phyloP scores from a whole-genome alignment of 306 rosid species.

The Cajanus cajan region DNA sequence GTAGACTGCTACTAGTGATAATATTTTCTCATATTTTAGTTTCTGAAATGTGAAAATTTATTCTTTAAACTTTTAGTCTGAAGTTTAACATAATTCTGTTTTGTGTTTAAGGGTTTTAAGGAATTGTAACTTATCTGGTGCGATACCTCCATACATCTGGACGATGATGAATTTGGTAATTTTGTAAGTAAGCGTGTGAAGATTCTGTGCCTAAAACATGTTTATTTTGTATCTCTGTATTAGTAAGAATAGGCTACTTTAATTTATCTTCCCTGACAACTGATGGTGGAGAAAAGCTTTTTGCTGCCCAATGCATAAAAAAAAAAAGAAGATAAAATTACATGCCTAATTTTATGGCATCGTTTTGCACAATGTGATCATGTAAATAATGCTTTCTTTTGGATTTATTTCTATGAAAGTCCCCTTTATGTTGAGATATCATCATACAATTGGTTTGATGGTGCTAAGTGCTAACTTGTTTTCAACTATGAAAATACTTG shows the following conservation, averaged over 20 bases:
- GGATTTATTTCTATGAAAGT: not conserved
- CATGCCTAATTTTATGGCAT: not conserved
- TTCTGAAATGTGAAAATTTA: not conserved
- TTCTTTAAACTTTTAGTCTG: conserved; percentile 8
- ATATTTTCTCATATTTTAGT: not conserved
- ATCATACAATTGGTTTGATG: not conserved
- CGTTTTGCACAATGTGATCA: not conserved
- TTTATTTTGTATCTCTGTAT: conserved; percentile 2
- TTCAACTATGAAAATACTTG: not conserved
- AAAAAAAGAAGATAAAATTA: too few relatives aligned
- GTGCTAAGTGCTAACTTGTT: not conserved
- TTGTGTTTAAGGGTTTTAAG: conserved; percentile 59
- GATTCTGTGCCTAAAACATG: not conserved
- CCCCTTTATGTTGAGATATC: not conserved
- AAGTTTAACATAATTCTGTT: conserved; percentile 20
- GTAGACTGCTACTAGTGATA: conserved; percentile 27
- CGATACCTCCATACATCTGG: conserved; percentile 67
- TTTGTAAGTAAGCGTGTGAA: conserved; percentile 53
- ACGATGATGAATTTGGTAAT: conserved; percentile 19
- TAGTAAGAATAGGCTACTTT: not conserved
- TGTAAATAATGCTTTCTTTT: not conserved
- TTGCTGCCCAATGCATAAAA: not conserved
- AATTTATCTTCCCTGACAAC: not conserved
- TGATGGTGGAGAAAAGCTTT: not conserved
- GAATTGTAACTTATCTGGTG: conserved; percentile 70